Base-by-base conservation (phyloP, 2,329 filamentous ascomycete genomes). In the Fusarium tricinctum region DNA sequence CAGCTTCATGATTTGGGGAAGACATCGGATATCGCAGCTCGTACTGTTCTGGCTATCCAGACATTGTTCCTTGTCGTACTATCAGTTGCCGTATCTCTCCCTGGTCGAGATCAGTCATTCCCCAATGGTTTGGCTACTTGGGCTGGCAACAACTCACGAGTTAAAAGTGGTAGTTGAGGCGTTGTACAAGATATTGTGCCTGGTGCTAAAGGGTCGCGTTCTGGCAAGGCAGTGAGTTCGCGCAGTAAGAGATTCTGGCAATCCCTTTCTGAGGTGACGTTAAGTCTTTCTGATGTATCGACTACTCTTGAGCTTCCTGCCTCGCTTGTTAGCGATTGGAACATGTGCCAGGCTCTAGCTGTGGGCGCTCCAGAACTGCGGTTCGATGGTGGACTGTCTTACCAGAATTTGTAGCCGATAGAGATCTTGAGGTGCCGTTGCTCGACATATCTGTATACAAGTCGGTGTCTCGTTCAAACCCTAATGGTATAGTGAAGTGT, bases 31-130 rank as follows among this genome's bases (percentile, higher is more conserved):
- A 78, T 76, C 30, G 76, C 76, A 6, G 73, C 53, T 7, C 74
- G 73, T 28, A 78, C 74, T 10, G 77, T 78, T 39, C 68, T 73
- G 33, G 74, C 72, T 53, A 79, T 76, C 69, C 74, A 72, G 14
- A 74, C 72, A 53, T 78, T 78, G 6, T 72, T 78, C 17, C 39
- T 55, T 4, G 69, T 63, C 4, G 68, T 64, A 3, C 64, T 65
- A 14, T 67, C 62, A 0, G 26, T 20, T 5, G 47, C 43, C 3
- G 50, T 43, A 6, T 59, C 22, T 15, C n/a, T 51, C 4, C 40
- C 63, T 68, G 7, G 0, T 3, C 6, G 1, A 6, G 7, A 23
- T 73, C 17, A 73, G 43, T 17, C 2, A 3, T 19, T 1, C 15
- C 10, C 13, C 6, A 14, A 3, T 13, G 7, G 6, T 38, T 17